Evolutionary conservation across 2,329 filamentous ascomycete species (phyloP).

Genomic region (Didymella arachidicola): DNA sequence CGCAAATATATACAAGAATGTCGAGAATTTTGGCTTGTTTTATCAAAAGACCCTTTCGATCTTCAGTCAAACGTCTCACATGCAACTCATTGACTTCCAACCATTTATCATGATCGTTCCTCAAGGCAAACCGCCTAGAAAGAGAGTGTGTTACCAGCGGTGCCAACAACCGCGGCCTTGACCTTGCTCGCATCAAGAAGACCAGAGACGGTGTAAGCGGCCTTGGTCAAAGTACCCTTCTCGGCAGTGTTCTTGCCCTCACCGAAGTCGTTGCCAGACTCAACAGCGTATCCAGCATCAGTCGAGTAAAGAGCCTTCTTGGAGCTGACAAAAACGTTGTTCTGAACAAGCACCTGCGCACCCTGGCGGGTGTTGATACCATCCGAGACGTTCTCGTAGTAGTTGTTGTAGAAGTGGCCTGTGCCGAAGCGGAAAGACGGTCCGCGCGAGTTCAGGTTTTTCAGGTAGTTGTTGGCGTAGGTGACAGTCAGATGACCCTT

Average conservation of each 20-base stretch:
- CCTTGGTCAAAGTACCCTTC: slow-evolving; percentile 43
- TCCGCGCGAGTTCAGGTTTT: slow-evolving; percentile 69
- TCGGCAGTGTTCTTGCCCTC: slow-evolving; percentile 41
- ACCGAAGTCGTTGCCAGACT: slow-evolving; percentile 52
- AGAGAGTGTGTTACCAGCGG: slow-evolving; percentile 51
- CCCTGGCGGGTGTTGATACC: slow-evolving; percentile 55
- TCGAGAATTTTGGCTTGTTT: background rate
- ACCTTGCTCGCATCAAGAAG: slow-evolving; percentile 47
- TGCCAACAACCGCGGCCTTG: slow-evolving; percentile 51
- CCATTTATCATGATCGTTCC: slow-evolving; percentile 1
- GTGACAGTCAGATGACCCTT: slow-evolving; percentile 69
- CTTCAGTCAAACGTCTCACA: slow-evolving; percentile 2
- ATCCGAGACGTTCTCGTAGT: slow-evolving; percentile 50
- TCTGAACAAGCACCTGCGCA: slow-evolving; percentile 55
- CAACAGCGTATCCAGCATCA: slow-evolving; percentile 49
- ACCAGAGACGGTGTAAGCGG: slow-evolving; percentile 46
- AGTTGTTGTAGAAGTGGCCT: slow-evolving; percentile 67
- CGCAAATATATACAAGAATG: slow-evolving; percentile 22
- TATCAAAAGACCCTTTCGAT: background rate
- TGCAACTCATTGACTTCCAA: background rate
- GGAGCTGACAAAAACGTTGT: slow-evolving; percentile 48
- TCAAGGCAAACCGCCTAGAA: slow-evolving; percentile 32
- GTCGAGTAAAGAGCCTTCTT: slow-evolving; percentile 49
- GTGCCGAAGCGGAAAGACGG: slow-evolving; percentile 73
- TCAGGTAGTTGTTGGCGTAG: slow-evolving; percentile 72